Base-by-base conservation (phyloP, 306 rosid species). In the Vigna trinervia region DNA sequence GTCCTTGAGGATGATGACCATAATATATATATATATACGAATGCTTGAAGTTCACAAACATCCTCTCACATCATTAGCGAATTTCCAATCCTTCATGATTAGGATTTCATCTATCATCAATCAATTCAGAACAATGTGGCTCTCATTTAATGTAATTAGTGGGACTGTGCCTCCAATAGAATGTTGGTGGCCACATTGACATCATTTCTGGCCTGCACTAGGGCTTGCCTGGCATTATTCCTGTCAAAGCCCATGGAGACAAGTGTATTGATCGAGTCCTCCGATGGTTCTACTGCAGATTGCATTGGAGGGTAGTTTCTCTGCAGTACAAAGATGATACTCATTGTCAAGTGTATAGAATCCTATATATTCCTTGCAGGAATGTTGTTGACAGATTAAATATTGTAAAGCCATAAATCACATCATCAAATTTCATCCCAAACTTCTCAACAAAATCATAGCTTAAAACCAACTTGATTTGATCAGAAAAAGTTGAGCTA, bases 161-260 rank as follows among this genome's bases (percentile, higher is more conserved):
- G 97, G 15, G 93, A 65, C 75, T 96, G 97, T 23, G 94, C 87
- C 85, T 96, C 96, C 5, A 96, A 87, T 68, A 96, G 98, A 75
- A 96, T 96, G 88, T 91, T 89, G n/a, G 99, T 92, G 4, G 99
- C 99, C 77, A 86, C 77, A 82, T 88, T 92, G 81, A 96, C 84
- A 11, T 96, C 98, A 36, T 96, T 96, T 85, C 97, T 83, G 12
- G 99, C 98, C 67, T 87, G 99, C 88, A 88, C 88, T 28, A 96
- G 88, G 5, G 99, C 99, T 84, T 96, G 99, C 81, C 97, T 88
- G 13, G 98, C 99, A n/a, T 92, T 82, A 81, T 84, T 83, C 82
- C 96, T 87, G 84, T 96, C 98, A 69, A 96, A 96, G 11, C 99
- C 99, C 99, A 96, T 96, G 2, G 99, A 91, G 43, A 92, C 92